These are phyloP conservation scores for Solanum lignicaule DNA, from an alignment of 257 asterid genomes.

Conservation along the genomic window DNA sequence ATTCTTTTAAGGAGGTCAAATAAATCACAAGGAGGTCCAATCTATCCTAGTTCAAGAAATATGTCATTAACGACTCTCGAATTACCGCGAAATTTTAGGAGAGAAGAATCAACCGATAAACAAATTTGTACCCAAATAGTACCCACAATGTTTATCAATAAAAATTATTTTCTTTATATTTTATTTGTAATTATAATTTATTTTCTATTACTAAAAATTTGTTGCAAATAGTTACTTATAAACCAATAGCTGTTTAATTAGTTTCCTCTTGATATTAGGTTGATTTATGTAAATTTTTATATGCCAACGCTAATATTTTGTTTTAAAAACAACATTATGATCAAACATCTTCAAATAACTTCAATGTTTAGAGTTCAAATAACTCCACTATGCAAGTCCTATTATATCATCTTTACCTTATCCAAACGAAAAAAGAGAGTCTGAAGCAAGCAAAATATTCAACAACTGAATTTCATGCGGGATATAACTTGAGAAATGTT, in stretches of 20 bases:
- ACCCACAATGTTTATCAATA: background rate
- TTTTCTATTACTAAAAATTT: no score
- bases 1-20: background rate
- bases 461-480: no score
- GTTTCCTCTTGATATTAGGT: background rate
- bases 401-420: background rate
- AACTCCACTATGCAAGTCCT: background rate
- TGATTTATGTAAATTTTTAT: background rate
- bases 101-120: background rate
- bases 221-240: background rate
- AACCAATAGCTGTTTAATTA: background rate
- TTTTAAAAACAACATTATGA: background rate
- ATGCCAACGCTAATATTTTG: background rate
- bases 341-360: background rate
- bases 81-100: rapidly evolving
- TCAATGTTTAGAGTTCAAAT: background rate
- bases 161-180: no score
- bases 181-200: no score
- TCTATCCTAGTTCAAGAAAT: background rate
- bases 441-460: background rate
- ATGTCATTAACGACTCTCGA: rapidly evolving
- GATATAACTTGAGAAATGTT: background rate
- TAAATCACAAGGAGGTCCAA: background rate
- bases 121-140: background rate
- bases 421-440: background rate